Percentiles rank a stretch among this genome's conserved stretches.
phyloP scores from a whole-genome alignment of 179 eudicot genomes.

The Beta corolliflora region DNA sequence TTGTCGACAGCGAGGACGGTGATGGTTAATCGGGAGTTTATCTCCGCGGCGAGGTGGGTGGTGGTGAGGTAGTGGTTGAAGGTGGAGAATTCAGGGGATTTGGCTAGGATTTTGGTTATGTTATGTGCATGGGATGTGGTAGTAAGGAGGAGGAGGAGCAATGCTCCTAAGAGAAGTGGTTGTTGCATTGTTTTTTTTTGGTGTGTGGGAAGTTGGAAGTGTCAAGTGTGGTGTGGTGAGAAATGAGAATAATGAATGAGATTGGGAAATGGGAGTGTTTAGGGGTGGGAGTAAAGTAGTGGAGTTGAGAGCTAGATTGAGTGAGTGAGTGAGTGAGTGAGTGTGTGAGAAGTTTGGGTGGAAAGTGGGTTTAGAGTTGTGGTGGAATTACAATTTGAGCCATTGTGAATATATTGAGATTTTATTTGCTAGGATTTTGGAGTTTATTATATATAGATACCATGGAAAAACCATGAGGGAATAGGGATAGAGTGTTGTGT shows the following conservation, averaged over 20 bases:
- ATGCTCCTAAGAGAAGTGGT: not conserved
- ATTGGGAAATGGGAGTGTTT: not conserved
- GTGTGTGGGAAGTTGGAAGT: not conserved
- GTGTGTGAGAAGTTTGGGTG: constrained; percentile 21
- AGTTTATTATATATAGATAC: too few relatives aligned
- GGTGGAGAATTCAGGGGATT: constrained; percentile 56
- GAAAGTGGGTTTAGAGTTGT: constrained; percentile 20
- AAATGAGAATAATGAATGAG: not conserved
- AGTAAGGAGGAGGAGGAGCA: constrained; percentile 3
- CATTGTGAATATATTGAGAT: not conserved
- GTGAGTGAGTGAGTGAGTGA: constrained; percentile 13
- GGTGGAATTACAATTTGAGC: not conserved
- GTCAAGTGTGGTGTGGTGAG: not conserved
- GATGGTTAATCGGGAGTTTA: constrained; percentile 58
- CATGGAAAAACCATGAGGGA: too few relatives aligned
- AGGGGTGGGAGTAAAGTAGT: not conserved
- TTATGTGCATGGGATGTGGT: constrained; percentile 46
- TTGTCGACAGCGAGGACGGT: constrained; percentile 66
- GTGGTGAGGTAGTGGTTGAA: constrained; percentile 69
- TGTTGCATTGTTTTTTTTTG: not conserved
- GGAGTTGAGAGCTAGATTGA: not conserved
- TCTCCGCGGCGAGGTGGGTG: constrained; percentile 66
- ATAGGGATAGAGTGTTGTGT: too few relatives aligned
- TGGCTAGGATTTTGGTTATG: constrained; percentile 55
- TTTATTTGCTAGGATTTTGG: not conserved